Evolutionary conservation across 331 rosid species (phyloP).

Genomic region (Quercus phellos): DNA sequence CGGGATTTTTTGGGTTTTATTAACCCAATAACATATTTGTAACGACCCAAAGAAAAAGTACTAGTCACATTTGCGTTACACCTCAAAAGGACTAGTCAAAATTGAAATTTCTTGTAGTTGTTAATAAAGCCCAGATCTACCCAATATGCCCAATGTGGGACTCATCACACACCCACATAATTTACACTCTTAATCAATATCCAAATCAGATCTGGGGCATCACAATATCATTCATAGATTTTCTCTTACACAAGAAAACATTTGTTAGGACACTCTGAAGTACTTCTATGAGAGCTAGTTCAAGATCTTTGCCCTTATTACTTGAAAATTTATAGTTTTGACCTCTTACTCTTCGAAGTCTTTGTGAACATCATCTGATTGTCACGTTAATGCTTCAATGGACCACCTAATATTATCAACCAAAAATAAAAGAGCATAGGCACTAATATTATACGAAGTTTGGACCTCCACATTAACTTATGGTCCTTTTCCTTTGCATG

Average conservation of each 20-base stretch:
- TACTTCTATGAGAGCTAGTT: background rate
- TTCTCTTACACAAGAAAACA: too few species aligned
- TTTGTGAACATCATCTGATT: background rate
- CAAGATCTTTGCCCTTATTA: background rate
- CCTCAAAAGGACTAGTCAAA: too few species aligned
- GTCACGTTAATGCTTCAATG: background rate
- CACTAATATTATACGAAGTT: background rate
- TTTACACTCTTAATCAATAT: too few species aligned
- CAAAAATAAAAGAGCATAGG: background rate
- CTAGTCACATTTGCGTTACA: too few species aligned
- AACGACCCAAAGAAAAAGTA: fast-evolving
- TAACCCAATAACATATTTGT: background rate
- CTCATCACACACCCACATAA: too few species aligned
- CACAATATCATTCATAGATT: too few species aligned
- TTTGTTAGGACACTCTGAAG: background rate
- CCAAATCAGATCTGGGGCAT: too few species aligned
- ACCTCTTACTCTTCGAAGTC: background rate
- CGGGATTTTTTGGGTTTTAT: background rate
- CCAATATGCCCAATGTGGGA: too few species aligned
- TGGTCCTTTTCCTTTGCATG: background rate
- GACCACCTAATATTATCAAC: background rate
- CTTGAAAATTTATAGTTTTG: background rate
- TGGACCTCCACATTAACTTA: background rate
- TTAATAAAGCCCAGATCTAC: too few species aligned
- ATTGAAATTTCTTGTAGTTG: too few species aligned